Conservation (phyloP, 1,284 basidiomycete species). For the Mycena citricolor region DNA sequence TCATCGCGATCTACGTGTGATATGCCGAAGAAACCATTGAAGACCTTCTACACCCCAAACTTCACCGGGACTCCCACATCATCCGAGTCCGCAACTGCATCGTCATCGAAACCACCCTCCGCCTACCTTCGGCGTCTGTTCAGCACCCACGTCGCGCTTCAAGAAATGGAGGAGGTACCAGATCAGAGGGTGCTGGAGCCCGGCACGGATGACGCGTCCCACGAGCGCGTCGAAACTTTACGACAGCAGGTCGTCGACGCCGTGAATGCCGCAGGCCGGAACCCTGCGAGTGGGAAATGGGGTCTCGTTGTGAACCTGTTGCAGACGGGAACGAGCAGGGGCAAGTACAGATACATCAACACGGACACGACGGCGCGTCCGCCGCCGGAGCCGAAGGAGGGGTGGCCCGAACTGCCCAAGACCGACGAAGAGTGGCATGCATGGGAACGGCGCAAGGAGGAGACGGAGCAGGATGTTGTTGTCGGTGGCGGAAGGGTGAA, state of each 20-base stretch:
- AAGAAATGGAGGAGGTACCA: constrained; percentile 16
- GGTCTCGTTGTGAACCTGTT: constrained; percentile 26
- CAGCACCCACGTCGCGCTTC: constrained; percentile 12
- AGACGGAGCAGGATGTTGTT: not conserved
- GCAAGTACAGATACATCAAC: constrained; percentile 27
- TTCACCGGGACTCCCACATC: constrained; percentile 20
- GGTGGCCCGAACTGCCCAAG: constrained; percentile 11
- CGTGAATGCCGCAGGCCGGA: constrained; percentile 26
- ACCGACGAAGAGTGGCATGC: constrained; percentile 20
- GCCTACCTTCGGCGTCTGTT: constrained; percentile 13
- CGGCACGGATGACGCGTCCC: constrained; percentile 4
- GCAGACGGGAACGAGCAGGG: constrained; percentile 26
- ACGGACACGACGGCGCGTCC: constrained; percentile 7
- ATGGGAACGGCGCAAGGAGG: constrained; percentile 6
- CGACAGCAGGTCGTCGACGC: constrained; percentile 24
- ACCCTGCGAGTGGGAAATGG: constrained; percentile 34
- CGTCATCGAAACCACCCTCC: constrained; percentile 7
- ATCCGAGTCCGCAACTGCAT: constrained; percentile 9
- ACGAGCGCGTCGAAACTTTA: constrained; percentile 22
- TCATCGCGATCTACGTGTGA: too few relatives aligned
- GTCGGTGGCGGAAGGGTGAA: constrained; percentile 6
- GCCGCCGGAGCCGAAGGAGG: constrained; percentile 4
- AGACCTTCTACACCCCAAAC: constrained; percentile 18
- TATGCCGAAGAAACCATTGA: too few relatives aligned
- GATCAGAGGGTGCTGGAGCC: too few relatives aligned